These are phyloP conservation scores for Leishmania turanica DNA, from an alignment of 208 protist species.

Conservation along the genomic window DNA sequence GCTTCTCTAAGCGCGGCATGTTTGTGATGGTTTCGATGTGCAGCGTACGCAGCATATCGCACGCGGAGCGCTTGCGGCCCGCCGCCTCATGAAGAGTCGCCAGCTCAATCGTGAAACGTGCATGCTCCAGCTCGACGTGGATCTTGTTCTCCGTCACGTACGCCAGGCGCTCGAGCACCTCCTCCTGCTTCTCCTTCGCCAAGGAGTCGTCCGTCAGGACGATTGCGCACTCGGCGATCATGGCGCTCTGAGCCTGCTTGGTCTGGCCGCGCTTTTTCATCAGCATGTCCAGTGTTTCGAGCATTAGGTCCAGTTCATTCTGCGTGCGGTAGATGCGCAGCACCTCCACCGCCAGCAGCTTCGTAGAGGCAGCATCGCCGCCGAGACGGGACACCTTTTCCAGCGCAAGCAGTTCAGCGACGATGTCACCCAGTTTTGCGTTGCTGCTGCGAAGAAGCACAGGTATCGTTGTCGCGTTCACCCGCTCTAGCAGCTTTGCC, in stretches of 20 bases:
- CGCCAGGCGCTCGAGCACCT: constrained; percentile 91
- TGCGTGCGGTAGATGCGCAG: constrained; percentile 89
- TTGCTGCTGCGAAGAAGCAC: constrained; percentile 72
- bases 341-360: constrained; percentile 86
- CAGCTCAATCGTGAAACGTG: constrained; percentile 92
- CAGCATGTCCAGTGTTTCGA: constrained; percentile 86
- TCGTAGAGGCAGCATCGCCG: constrained; percentile 72
- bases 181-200: constrained; percentile 51
- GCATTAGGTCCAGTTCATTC: constrained; percentile 78
- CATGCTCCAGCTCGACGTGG: constrained; percentile 96
- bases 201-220: constrained; percentile 64
- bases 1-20: constrained; percentile 96
- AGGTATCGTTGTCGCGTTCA: constrained; percentile 79
- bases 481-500: constrained; percentile 58
- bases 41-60: constrained; percentile 94
- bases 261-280: constrained; percentile 95
- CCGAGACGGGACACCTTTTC: constrained; percentile 93
- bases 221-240: constrained; percentile 88
- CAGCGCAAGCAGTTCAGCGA: constrained; percentile 85
- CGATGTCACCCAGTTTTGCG: constrained; percentile 64
- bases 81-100: constrained; percentile 90
- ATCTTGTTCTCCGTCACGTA: constrained; percentile 96
- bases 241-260: constrained; percentile 91
- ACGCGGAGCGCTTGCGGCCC: constrained; percentile 91
- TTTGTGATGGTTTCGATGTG: constrained; percentile 98